A percentile compares a stretch with the other conserved stretches of the same genome.
These are phyloP conservation scores for Eimeria sp. DNA, from an alignment of 169 alveolate genomes.

Conservation along the genomic window DNA sequence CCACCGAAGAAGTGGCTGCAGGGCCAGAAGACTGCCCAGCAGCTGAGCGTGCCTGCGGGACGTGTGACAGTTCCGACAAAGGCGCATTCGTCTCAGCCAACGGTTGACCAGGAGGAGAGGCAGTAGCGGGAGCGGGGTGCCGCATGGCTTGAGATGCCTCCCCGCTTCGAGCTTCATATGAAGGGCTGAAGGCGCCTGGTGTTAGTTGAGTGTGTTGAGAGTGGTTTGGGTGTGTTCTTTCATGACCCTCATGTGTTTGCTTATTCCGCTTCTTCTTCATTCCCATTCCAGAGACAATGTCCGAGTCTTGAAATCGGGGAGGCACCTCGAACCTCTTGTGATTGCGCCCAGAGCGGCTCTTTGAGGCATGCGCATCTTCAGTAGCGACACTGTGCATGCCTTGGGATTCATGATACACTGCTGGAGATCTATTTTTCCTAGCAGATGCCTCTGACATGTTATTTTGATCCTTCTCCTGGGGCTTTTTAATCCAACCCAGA, in stretches of 20 bases:
- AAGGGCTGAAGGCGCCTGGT: neutral
- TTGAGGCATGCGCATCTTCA: neutral
- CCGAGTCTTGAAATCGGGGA: neutral
- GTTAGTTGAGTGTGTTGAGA: neutral
- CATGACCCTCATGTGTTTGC: neutral
- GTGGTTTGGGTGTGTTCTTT: neutral
- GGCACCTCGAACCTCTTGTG: neutral
- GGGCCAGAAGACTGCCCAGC: neutral
- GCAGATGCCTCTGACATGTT: neutral
- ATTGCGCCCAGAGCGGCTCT: neutral
- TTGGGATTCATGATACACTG: neutral
- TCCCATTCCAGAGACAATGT: no score
- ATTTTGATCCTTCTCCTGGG: neutral
- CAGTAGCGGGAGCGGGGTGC: neutral
- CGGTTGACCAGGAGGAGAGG: neutral
- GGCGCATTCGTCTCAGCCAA: neutral
- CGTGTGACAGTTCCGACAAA: neutral
- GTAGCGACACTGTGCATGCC: neutral
- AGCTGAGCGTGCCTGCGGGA: neutral
- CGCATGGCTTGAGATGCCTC: neutral
- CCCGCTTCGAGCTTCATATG: neutral
- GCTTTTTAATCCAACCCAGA: neutral
- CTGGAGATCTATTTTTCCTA: no score
- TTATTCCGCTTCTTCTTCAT: no score
- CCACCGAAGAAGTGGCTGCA: neutral